Percentiles rank a stretch among this genome's conserved stretches.
These are phyloP conservation scores for Ceratobasidium sp. DNA, from an alignment of 1,284 basidiomycete species.

Conservation along the genomic window DNA sequence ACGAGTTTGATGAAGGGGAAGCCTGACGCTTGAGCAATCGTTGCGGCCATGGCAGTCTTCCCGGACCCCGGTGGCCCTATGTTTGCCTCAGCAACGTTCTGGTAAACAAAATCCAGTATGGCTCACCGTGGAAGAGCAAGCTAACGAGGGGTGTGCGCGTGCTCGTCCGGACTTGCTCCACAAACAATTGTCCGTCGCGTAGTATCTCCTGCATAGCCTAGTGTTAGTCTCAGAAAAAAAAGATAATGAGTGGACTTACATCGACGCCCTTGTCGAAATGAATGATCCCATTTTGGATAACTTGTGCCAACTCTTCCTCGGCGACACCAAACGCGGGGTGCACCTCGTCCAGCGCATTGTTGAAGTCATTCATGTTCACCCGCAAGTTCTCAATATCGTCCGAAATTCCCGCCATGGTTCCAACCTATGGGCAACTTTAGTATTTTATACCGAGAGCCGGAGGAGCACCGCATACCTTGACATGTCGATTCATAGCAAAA, in stretches of 20 bases:
- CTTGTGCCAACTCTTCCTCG: slow-evolving; percentile 95
- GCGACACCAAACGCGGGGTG: slow-evolving; percentile 98
- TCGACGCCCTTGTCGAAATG: slow-evolving; percentile 84
- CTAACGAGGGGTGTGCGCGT: slow-evolving; percentile 94
- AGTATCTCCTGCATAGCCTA: slow-evolving; percentile 76
- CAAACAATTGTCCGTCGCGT: slow-evolving; percentile 91
- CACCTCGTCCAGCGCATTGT: slow-evolving; percentile 94
- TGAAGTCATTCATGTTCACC: slow-evolving; percentile 90
- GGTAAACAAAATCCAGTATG: background rate
- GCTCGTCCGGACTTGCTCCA: slow-evolving; percentile 94
- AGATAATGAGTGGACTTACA: slow-evolving; percentile 62
- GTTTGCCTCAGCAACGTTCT: background rate
- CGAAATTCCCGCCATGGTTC: slow-evolving; percentile 95
- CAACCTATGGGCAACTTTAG: slow-evolving; percentile 66
- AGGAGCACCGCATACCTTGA: slow-evolving; percentile 74
- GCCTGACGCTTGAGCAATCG: slow-evolving; percentile 91
- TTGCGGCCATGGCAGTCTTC: slow-evolving; percentile 96
- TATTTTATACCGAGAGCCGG: slow-evolving; percentile 8
- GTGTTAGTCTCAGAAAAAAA: slow-evolving; percentile 26
- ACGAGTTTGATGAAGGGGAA: slow-evolving; percentile 99
- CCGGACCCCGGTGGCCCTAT: slow-evolving; percentile 86
- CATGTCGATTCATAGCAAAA: slow-evolving; percentile 98
- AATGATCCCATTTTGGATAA: slow-evolving; percentile 98
- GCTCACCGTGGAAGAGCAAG: slow-evolving; percentile 82
- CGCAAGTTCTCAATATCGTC: slow-evolving; percentile 95